Evolutionary conservation across 805 yeast species (phyloP).

Genomic region (Kazachstania viticola): DNA sequence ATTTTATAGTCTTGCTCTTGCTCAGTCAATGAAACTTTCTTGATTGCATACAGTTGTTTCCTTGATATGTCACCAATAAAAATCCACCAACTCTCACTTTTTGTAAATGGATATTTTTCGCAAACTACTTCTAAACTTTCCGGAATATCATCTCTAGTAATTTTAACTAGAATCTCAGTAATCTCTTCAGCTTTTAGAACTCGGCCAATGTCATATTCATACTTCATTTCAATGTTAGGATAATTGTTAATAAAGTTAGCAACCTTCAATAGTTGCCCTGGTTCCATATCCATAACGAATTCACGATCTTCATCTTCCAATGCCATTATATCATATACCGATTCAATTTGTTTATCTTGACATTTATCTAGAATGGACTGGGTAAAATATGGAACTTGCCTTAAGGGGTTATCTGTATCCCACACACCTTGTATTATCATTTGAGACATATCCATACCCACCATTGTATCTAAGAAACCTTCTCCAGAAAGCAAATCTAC

Average conservation of each 20-base stretch:
- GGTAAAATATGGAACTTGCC: constrained; percentile 67
- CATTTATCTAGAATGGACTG: constrained; percentile 41
- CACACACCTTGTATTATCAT: constrained; percentile 81
- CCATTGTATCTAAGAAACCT: constrained; percentile 65
- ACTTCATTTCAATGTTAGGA: constrained; percentile 70
- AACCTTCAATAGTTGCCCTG: constrained; percentile 44
- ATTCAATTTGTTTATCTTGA: constrained; percentile 41
- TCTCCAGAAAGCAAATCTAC: constrained; percentile 72
- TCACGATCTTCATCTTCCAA: constrained; percentile 65
- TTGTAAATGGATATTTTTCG: constrained; percentile 46
- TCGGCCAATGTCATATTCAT: constrained; percentile 34
- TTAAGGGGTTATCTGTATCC: constrained; percentile 67
- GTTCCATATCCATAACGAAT: constrained; percentile 44
- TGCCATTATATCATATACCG: constrained; percentile 69
- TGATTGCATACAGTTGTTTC: constrained; percentile 60
- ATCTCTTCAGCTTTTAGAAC: constrained; percentile 39
- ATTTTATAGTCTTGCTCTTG: constrained; percentile 43
- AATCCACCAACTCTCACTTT: constrained; percentile 69
- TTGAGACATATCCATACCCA: constrained; percentile 80
- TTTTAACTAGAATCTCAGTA: constrained; percentile 34
- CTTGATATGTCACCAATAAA: constrained; percentile 58
- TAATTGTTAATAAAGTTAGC: constrained; percentile 84
- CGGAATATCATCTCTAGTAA: constrained; percentile 69
- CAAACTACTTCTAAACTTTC: constrained; percentile 51
- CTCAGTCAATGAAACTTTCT: constrained; percentile 44